These are phyloP conservation scores for Claviceps digitariae DNA, from an alignment of 2,329 filamentous ascomycete genomes.

Conservation along the genomic window DNA sequence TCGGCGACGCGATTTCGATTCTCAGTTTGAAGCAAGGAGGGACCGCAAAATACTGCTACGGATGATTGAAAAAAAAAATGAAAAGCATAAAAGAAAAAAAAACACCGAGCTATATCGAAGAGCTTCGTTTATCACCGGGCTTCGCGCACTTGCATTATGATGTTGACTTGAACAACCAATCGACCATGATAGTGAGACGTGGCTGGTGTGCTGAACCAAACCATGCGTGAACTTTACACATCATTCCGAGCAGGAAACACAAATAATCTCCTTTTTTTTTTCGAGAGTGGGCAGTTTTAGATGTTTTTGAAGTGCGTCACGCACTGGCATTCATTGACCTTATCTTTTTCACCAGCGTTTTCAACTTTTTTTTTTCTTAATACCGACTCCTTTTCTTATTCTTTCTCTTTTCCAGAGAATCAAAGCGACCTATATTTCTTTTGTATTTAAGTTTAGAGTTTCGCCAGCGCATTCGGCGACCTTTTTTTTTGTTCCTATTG, in stretches of 20 bases:
- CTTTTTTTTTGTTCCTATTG: background rate
- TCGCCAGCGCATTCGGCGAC: background rate
- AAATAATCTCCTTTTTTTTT: background rate
- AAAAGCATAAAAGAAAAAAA: too few relatives aligned
- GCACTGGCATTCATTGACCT: background rate
- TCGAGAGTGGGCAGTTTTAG: background rate
- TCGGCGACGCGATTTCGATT: background rate
- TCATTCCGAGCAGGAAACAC: background rate
- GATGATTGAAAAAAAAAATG: too few relatives aligned
- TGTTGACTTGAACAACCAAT: background rate
- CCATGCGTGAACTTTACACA: background rate
- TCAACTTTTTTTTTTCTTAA: background rate
- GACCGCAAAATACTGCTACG: too few relatives aligned
- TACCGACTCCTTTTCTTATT: background rate
- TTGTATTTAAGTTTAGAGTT: background rate
- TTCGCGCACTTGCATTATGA: too few relatives aligned
- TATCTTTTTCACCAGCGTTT: background rate
- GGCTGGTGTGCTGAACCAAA: background rate
- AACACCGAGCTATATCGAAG: background rate
- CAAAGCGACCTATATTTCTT: background rate
- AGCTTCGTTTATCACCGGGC: too few relatives aligned
- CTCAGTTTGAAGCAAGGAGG: background rate
- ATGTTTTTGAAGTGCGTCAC: background rate
- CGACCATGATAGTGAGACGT: background rate
- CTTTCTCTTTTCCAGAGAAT: background rate